These are phyloP conservation scores for Simmondsia chinensis DNA, from an alignment of 148 eudicot genomes.

Conservation along the genomic window DNA sequence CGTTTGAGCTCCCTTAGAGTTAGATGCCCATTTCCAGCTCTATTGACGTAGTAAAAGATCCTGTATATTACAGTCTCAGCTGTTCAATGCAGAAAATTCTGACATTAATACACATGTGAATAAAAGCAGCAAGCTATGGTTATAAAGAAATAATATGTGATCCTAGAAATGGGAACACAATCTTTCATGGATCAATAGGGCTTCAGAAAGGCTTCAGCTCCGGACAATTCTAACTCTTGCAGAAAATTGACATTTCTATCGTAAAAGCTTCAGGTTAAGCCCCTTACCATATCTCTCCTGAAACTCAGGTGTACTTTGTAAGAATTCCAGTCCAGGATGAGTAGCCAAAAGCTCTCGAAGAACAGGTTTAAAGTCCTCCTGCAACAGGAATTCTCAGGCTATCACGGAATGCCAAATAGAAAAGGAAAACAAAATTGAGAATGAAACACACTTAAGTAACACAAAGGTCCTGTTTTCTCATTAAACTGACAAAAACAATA, in stretches of 20 bases:
- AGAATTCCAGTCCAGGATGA: constrained; percentile 93
- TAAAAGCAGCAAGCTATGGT: too few species aligned
- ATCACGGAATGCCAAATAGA: background rate
- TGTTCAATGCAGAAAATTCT: constrained; percentile 32
- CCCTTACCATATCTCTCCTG: constrained; percentile 91
- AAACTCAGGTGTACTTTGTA: constrained; percentile 93
- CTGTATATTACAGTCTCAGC: constrained; percentile 99
- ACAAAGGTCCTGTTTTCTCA: too few species aligned
- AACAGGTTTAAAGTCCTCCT: constrained; percentile 91
- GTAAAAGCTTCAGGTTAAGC: background rate
- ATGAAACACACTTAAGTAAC: background rate
- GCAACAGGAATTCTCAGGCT: background rate
- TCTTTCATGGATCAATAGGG: too few species aligned
- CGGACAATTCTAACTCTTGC: background rate
- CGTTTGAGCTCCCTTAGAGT: constrained; percentile 92
- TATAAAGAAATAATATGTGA: background rate
- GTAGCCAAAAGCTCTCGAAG: constrained; percentile 86
- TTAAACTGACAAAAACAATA: too few species aligned
- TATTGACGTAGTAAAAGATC: constrained; percentile 90
- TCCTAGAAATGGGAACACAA: too few species aligned
- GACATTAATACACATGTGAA: constrained; percentile 8
- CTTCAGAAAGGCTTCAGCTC: too few species aligned
- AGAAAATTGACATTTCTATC: background rate
- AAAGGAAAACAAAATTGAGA: background rate
- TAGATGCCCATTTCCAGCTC: constrained; percentile 84